Evolutionary conservation across 768 basidiomycete species (phyloP).

Genomic region (Vararia minispora): DNA sequence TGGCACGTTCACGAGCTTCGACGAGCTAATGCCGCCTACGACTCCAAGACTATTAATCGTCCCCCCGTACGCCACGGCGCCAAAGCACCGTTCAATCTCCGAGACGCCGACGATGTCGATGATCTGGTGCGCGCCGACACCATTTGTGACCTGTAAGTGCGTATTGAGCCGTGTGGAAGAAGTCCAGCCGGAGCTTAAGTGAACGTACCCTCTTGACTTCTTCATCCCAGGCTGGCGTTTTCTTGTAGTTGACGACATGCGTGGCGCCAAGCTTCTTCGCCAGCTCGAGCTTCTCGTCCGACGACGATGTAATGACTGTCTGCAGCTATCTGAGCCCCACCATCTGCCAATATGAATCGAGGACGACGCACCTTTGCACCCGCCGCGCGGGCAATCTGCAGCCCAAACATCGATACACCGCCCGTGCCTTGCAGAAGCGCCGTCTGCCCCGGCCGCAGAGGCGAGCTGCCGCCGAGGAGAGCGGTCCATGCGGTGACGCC

Average conservation of each 20-base stretch:
- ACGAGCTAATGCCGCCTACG: not conserved
- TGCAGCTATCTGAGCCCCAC: not conserved
- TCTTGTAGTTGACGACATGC: conserved; percentile 53
- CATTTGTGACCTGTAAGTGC: conserved; percentile 1
- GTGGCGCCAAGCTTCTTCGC: conserved; percentile 41
- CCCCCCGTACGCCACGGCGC: not conserved
- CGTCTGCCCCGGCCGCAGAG: conserved; percentile 48
- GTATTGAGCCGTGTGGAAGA: not conserved
- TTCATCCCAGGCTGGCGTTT: conserved; percentile 44
- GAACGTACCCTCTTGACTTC: not conserved
- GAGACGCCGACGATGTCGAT: conserved; percentile 2
- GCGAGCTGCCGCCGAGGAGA: conserved; percentile 34
- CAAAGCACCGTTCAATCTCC: not conserved
- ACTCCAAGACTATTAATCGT: conserved; percentile 1
- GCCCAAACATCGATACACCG: conserved; percentile 46
- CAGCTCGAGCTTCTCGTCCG: conserved; percentile 47
- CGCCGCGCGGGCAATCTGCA: conserved; percentile 50
- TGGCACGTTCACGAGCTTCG: not conserved
- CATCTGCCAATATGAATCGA: not conserved
- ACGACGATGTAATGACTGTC: conserved; percentile 58
- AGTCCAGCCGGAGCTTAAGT: too few relatives aligned
- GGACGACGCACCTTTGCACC: conserved; percentile 31
- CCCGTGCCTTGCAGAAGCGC: conserved; percentile 50
- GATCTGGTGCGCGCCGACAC: conserved; percentile 1
- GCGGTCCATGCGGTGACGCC: conserved; percentile 57